Conservation (phyloP, 768 basidiomycete species). For the Trametes maxima region DNA sequence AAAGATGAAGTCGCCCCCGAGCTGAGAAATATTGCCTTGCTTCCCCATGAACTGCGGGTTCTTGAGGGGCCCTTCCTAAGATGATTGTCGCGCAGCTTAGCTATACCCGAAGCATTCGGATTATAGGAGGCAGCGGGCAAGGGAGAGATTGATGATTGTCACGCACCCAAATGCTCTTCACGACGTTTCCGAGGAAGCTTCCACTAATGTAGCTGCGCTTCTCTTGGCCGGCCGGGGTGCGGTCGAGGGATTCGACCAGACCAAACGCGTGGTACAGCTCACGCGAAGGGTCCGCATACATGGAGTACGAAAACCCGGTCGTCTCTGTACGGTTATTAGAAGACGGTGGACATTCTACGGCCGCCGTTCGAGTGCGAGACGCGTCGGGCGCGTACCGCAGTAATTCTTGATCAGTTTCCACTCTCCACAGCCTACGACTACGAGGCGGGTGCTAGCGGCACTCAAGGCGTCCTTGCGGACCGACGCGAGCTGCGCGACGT, state of each 20-base stretch:
- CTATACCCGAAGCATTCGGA: not conserved
- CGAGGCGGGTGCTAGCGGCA: slow-evolving; percentile 42
- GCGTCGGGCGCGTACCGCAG: slow-evolving; percentile 37
- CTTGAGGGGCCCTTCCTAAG: slow-evolving; percentile 36
- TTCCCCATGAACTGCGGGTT: slow-evolving; percentile 54
- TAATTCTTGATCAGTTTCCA: slow-evolving; percentile 54
- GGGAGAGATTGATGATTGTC: not conserved
- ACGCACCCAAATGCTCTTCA: slow-evolving; percentile 51
- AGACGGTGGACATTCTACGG: not conserved
- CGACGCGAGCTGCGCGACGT: slow-evolving; percentile 48
- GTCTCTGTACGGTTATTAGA: slow-evolving; percentile 37
- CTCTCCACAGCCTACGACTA: slow-evolving; percentile 64
- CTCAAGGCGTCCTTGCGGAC: slow-evolving; percentile 45
- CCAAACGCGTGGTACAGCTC: slow-evolving; percentile 61
- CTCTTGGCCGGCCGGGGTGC: slow-evolving; percentile 47
- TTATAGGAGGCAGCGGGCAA: not conserved
- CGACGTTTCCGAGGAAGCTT: slow-evolving; percentile 33
- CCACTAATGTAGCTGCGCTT: slow-evolving; percentile 49
- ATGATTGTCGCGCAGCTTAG: not conserved
- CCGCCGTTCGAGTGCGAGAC: not conserved
- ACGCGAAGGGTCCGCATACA: slow-evolving; percentile 70
- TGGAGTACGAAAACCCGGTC: slow-evolving; percentile 46
- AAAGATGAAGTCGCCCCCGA: slow-evolving; percentile 66
- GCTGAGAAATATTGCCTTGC: slow-evolving; percentile 61
- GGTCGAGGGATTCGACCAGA: slow-evolving; percentile 52